Base-by-base conservation (phyloP, 441 rosid species). In the Populus hybrid region DNA sequence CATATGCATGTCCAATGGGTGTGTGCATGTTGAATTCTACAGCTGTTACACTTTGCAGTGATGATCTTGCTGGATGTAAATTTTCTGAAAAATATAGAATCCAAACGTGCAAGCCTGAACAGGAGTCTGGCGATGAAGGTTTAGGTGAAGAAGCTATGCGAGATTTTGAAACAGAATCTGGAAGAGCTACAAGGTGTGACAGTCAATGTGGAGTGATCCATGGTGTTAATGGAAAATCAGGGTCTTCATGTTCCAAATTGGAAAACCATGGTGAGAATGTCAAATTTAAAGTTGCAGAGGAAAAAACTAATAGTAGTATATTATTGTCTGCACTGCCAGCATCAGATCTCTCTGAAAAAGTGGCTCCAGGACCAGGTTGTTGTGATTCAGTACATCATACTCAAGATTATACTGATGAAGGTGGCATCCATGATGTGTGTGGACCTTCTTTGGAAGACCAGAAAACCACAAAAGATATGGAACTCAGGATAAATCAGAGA, bases 21-120 rank as follows among this genome's bases (percentile, higher is more conserved):
- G 73, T 84, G 53, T 91, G 99, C 82, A 80, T 90, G 45, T 85
- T 94, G 80, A 89, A 80, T 79, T 68, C 82, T 72, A 76, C 97
- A 6, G 82, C 98, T 53, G 82, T 92, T 82, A 86, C 85, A 71
- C 86, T 95, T 79, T 87, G 82, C 86, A 85, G 84, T 77, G 91
- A 89, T 80, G 99, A 95, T 80, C 86, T 94, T 21, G 18, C 80
- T 72, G 89, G 83, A n/a, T 83, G 81, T 73, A 61, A 80, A 68
- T 85, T 86, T 74, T 82, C 73, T 6, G 82, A 79, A 2, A 53
- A 59, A 61, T 29, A 72, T 76, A 81, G 78, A 68, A 76, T 11
- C 16, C 67, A 10, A 76, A 82, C 77, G 33, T 6, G n/a, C 29
- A 82, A 79, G 53, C 24, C 38, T 28, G 79, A n/a, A 79, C 72